A percentile compares a stretch with the other conserved stretches of the same genome.
Conservation (phyloP, 2,329 filamentous ascomycete species). For the Pestalotiopsis sp. region DNA sequence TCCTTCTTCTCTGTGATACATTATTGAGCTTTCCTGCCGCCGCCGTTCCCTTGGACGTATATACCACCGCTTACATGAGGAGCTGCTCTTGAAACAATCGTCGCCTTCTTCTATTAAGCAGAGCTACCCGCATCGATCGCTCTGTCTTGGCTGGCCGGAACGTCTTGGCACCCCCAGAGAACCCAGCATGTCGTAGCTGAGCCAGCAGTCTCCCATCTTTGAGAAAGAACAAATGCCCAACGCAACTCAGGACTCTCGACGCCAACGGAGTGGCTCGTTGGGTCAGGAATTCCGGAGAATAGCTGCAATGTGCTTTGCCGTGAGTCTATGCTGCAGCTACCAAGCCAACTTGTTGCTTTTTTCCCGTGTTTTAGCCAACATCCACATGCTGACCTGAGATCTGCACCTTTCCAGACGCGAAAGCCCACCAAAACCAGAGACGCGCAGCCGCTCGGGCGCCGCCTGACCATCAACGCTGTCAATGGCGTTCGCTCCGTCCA, state of each 20-base stretch:
- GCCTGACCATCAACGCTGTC: conserved; percentile 28
- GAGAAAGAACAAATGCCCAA: background rate
- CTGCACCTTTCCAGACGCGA: background rate
- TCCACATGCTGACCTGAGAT: background rate
- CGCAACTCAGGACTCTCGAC: background rate
- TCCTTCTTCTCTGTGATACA: background rate
- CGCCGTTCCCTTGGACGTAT: background rate
- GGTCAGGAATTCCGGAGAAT: background rate
- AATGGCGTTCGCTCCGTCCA: conserved; percentile 31
- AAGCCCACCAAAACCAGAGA: conserved; percentile 8
- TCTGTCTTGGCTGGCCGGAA: background rate
- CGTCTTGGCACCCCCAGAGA: background rate
- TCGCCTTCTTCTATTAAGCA: background rate
- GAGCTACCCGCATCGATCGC: background rate
- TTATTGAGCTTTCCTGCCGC: background rate
- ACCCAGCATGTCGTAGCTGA: conserved; percentile 7
- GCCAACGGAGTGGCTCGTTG: background rate
- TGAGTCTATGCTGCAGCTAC: background rate
- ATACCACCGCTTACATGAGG: background rate
- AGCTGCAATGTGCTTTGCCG: conserved; percentile 10
- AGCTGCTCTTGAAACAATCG: background rate
- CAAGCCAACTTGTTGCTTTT: background rate
- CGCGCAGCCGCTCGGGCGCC: conserved; percentile 24
- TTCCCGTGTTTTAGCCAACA: too few relatives aligned
- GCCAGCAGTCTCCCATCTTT: background rate